A percentile compares a stretch with the other conserved stretches of the same genome.
Conservation (phyloP, 805 yeast species). For the Sugiyamaella valdiviana region DNA sequence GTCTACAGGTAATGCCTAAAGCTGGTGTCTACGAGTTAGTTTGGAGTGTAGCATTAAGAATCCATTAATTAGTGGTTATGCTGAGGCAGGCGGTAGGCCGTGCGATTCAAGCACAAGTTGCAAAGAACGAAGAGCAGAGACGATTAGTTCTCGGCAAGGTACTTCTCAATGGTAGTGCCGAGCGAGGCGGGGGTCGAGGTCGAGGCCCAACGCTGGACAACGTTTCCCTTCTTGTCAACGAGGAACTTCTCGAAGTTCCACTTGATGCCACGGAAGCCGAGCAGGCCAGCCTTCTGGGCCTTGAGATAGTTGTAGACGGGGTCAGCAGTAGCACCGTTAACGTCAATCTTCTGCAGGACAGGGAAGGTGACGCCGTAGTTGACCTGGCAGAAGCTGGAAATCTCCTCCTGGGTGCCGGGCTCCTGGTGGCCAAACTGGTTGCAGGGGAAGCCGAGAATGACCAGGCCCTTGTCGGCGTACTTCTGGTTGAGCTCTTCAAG, state of each 20-base stretch:
- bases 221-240: constrained; percentile 51
- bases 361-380: constrained; percentile 94
- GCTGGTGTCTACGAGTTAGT: no score
- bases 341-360: constrained; percentile 76
- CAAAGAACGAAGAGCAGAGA: no score
- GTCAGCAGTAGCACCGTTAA: constrained; percentile 76
- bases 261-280: constrained; percentile 67
- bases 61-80: no score
- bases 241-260: constrained; percentile 81
- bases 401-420: constrained; percentile 62
- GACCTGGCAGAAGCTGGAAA: constrained; percentile 62
- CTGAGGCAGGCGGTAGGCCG: no score
- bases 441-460: constrained; percentile 81
- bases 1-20: no score
- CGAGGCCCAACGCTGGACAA: constrained; percentile 57
- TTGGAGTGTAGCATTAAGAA: no score
- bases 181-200: constrained; percentile 60
- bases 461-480: constrained; percentile 58
- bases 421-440: constrained; percentile 84
- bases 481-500: constrained; percentile 62
- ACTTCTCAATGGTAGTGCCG: constrained; percentile 51
- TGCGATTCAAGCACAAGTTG: no score
- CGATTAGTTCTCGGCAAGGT: constrained; percentile 32
- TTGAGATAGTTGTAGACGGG: constrained; percentile 79
- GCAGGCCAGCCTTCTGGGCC: constrained; percentile 46